Conservation (phyloP, 805 yeast species). For the Starmerella tilneyi region DNA sequence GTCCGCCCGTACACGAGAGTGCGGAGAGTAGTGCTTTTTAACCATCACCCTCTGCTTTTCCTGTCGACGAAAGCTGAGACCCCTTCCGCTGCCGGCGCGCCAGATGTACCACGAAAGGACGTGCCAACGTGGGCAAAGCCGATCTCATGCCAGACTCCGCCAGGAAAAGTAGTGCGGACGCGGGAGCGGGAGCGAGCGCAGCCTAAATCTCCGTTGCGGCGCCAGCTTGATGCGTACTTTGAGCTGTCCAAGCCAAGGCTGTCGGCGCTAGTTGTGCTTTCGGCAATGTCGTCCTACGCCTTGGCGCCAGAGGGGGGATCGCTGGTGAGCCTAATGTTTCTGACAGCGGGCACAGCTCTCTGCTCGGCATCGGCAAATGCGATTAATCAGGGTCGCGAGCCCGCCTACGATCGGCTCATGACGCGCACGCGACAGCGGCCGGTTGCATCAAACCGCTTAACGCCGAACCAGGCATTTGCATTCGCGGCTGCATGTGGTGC, state of each 20-base stretch:
- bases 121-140: slow-evolving; percentile 22
- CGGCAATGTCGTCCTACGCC: slow-evolving; percentile 90
- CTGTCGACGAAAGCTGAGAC: slow-evolving; percentile 1
- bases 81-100: not conserved
- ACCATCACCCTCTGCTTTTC: not conserved
- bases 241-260: slow-evolving; percentile 85
- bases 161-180: not conserved
- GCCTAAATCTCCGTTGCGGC: slow-evolving; percentile 7
- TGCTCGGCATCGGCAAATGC: slow-evolving; percentile 94
- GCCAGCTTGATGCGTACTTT: slow-evolving; percentile 36
- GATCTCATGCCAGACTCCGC: slow-evolving; percentile 19
- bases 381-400: slow-evolving; percentile 94
- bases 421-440: slow-evolving; percentile 81
- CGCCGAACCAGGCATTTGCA: slow-evolving; percentile 63
- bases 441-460: slow-evolving; percentile 70
- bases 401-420: slow-evolving; percentile 79
- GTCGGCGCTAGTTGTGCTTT: slow-evolving; percentile 75
- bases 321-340: slow-evolving; percentile 52
- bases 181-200: not conserved
- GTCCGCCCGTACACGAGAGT: slow-evolving; percentile 2
- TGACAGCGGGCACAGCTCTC: slow-evolving; percentile 76
- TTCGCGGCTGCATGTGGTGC: slow-evolving; percentile 72
- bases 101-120: not conserved
- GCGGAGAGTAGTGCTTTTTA: not conserved
- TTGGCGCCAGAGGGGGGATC: slow-evolving; percentile 77